A percentile compares a stretch with the other conserved stretches of the same genome.
These are phyloP conservation scores for Podaxis carcinomalis DNA, from an alignment of 768 basidiomycete genomes.

Conservation along the genomic window DNA sequence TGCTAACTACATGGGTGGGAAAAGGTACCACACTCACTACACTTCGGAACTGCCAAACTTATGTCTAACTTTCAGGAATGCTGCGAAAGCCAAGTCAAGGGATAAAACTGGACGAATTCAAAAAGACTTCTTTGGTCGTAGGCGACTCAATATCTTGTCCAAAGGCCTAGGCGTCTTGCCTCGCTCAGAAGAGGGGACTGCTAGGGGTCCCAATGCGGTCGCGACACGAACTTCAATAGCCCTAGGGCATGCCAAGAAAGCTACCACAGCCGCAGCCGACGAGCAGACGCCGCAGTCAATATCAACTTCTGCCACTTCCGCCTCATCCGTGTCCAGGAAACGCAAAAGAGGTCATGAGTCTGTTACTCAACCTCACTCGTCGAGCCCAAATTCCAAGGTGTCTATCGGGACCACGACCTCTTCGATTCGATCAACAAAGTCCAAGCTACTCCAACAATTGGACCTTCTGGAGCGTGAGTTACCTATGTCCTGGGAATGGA, in stretches of 20 bases:
- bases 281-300: slow-evolving; percentile 3
- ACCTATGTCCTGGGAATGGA: background rate
- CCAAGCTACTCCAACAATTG: slow-evolving; percentile 35
- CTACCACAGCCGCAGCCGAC: background rate
- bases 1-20: slow-evolving; percentile 77
- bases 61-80: slow-evolving; percentile 38
- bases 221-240: slow-evolving; percentile 15
- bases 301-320: slow-evolving; percentile 18
- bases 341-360: background rate
- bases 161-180: slow-evolving; percentile 26
- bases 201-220: background rate
- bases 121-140: slow-evolving; percentile 57
- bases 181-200: slow-evolving; percentile 12
- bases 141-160: slow-evolving; percentile 50
- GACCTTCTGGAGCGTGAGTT: slow-evolving; percentile 42
- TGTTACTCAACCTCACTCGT: background rate
- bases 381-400: background rate
- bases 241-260: slow-evolving; percentile 25
- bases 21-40: slow-evolving; percentile 35
- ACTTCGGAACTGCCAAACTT: background rate
- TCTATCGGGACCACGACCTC: slow-evolving; percentile 19
- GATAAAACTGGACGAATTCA: slow-evolving; percentile 53
- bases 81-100: slow-evolving; percentile 51
- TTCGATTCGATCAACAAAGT: slow-evolving; percentile 18
- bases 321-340: background rate